These are phyloP conservation scores for Vachellia collinsii DNA, from an alignment of 306 rosid genomes.

Conservation along the genomic window DNA sequence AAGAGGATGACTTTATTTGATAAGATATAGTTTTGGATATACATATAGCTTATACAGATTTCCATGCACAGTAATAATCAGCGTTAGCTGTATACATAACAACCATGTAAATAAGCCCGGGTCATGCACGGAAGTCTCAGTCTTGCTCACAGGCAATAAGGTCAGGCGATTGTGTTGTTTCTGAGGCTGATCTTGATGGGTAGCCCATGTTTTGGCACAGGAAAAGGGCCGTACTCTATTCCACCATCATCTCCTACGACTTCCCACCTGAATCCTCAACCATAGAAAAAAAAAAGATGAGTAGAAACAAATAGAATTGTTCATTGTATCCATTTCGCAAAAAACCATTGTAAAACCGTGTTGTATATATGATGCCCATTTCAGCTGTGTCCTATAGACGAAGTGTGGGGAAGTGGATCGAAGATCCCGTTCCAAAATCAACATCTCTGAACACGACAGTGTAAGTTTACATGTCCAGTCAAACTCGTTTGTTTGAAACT, in stretches of 20 bases:
- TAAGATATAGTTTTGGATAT: neutral
- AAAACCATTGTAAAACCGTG: no score
- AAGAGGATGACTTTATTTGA: neutral
- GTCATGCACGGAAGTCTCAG: neutral
- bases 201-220: conserved; percentile 87
- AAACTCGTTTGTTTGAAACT: neutral
- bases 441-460: no score
- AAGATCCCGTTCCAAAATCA: no score
- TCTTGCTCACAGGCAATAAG: neutral
- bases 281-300: no score
- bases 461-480: neutral
- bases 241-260: conserved; percentile 63
- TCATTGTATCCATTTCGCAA: no score
- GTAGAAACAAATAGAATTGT: no score
- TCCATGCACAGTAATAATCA: neutral
- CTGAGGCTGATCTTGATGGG: neutral
- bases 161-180: neutral
- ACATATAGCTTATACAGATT: neutral
- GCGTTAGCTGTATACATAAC: neutral
- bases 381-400: no score
- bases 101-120: neutral
- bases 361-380: no score
- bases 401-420: no score
- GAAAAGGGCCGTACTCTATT: conserved; percentile 80
- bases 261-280: conserved; percentile 59